These are phyloP conservation scores for Kickxella alabastrina DNA, from an alignment of 192 early-diverging fungal species.

Conservation along the genomic window DNA sequence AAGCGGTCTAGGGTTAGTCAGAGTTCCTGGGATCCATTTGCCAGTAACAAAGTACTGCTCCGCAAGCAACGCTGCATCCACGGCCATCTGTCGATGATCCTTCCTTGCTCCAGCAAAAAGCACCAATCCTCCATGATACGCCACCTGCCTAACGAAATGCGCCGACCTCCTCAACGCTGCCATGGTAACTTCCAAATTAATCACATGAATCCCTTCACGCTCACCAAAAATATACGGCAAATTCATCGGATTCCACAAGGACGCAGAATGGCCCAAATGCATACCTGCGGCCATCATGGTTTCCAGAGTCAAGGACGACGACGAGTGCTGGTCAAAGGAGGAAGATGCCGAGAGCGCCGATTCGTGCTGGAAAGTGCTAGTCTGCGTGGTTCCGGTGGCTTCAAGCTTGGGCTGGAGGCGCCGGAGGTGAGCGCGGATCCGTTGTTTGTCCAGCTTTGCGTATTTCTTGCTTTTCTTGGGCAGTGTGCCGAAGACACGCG, in stretches of 20 bases:
- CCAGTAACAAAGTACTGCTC: conserved; percentile 75
- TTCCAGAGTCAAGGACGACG: conserved; percentile 57
- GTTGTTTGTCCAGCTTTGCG: conserved; percentile 2
- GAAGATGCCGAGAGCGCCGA: neutral
- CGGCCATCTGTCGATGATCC: conserved; percentile 60
- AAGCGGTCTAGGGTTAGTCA: conserved; percentile 69
- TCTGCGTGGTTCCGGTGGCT: conserved; percentile 9
- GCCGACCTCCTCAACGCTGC: conserved; percentile 77
- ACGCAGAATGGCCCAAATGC: conserved; percentile 83
- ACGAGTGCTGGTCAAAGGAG: conserved; percentile 6
- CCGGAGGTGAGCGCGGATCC: conserved; percentile 11
- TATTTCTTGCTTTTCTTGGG: conserved; percentile 5
- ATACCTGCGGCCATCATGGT: conserved; percentile 74
- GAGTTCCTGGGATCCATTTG: conserved; percentile 82
- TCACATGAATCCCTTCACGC: conserved; percentile 84
- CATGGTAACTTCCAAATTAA: conserved; percentile 91
- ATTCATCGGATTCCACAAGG: conserved; percentile 74
- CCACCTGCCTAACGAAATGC: conserved; percentile 65
- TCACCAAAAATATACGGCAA: conserved; percentile 86
- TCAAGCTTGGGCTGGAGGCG: conserved; percentile 13
- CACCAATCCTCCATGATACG: conserved; percentile 73
- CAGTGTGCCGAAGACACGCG: neutral
- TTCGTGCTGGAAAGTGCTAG: no score
- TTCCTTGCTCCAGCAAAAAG: conserved; percentile 81
- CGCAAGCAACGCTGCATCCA: conserved; percentile 72